Evolutionary conservation across 352 stramenopile genomes (phyloP).

Genomic region (Blastocystis sp.): DNA sequence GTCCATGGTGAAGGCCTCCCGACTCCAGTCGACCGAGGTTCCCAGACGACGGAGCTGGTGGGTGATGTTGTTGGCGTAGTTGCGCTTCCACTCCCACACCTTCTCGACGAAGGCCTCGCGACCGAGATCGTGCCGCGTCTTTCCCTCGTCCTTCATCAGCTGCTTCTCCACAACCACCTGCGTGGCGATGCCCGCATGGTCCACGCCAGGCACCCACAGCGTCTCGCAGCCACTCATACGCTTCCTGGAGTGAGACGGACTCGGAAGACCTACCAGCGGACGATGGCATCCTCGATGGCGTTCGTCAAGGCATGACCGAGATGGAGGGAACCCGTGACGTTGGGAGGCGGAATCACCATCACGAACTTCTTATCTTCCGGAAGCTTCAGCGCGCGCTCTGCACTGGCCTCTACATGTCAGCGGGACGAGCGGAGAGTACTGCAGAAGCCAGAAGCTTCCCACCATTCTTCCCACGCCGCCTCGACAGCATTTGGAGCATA

Average conservation of each 20-base stretch:
- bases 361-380: conserved; percentile 86
- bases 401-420: conserved; percentile 69
- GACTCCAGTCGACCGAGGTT: conserved; percentile 86
- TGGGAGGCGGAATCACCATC: conserved; percentile 95
- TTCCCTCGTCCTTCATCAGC: conserved; percentile 83
- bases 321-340: conserved; percentile 92
- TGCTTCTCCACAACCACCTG: conserved; percentile 98
- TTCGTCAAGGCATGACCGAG: conserved; percentile 91
- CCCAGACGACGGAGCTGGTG: conserved; percentile 86
- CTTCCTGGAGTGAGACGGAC: conserved; percentile 73
- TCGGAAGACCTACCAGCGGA: conserved; percentile 64
- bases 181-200: conserved; percentile 98
- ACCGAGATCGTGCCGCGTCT: conserved; percentile 85
- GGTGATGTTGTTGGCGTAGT: conserved; percentile 90
- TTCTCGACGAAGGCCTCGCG: conserved; percentile 89
- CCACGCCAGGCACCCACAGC: conserved; percentile 87
- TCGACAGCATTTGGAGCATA: conserved; percentile 95
- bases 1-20: conserved; percentile 96
- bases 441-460: conserved; percentile 90
- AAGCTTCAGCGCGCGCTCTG: conserved; percentile 72
- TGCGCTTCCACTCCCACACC: conserved; percentile 94
- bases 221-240: conserved; percentile 92
- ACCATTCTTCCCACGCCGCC: conserved; percentile 95
- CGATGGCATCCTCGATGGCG: conserved; percentile 92
- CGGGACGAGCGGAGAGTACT: conserved; percentile 57